Evolutionary conservation across 192 early-diverging fungal species (phyloP).

Genomic region (Neocallimastix lanati): DNA sequence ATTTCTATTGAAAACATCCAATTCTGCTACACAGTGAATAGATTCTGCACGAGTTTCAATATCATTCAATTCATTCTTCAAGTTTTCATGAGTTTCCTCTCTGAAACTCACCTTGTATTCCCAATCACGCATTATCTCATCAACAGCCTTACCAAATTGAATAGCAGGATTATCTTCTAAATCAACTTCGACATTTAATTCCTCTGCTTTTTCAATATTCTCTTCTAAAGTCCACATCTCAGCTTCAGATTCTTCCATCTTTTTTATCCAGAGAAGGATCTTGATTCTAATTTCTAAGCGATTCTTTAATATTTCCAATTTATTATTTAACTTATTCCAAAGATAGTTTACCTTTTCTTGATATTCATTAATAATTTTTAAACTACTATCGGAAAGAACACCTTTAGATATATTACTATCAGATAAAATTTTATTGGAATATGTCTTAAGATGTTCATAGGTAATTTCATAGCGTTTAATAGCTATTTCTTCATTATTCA

Average conservation of each 20-base stretch:
- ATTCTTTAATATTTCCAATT: background rate
- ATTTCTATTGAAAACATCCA: background rate
- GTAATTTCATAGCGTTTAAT: background rate
- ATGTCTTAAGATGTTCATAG: background rate
- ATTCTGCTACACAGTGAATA: background rate
- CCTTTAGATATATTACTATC: background rate
- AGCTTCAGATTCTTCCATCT: background rate
- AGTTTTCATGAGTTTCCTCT: background rate
- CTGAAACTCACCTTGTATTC: background rate
- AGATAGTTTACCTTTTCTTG: background rate
- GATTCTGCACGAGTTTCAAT: background rate
- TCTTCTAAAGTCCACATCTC: background rate
- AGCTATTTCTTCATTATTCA: background rate
- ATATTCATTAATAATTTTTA: background rate
- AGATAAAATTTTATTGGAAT: background rate
- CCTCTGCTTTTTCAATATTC: background rate
- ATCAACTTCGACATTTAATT: background rate
- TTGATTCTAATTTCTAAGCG: background rate
- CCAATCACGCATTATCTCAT: background rate
- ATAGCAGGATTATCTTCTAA: background rate
- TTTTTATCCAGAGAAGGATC: background rate
- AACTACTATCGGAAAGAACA: background rate
- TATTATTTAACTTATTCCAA: background rate
- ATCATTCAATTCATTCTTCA: background rate
- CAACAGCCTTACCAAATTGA: background rate